A percentile compares a stretch with the other conserved stretches of the same genome.
phyloP scores from a whole-genome alignment of 305 asterid genomes.

The Fraxinus greggii region DNA sequence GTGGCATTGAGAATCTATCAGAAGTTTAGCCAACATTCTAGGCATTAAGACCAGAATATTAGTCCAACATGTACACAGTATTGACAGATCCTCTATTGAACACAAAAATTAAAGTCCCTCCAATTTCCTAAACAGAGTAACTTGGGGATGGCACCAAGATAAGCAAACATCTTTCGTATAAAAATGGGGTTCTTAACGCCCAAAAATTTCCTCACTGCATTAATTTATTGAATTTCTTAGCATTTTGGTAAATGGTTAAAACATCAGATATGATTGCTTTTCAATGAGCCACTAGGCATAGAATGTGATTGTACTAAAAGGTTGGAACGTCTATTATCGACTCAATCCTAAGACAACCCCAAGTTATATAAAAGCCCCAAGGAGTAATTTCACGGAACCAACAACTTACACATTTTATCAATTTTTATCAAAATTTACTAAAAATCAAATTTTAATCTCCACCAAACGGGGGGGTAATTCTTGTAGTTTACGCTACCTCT shows the following conservation, averaged over 20 bases:
- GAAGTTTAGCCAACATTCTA: neutral
- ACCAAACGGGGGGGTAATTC: neutral
- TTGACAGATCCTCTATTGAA: neutral
- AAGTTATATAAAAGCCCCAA: neutral
- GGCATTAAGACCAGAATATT: neutral
- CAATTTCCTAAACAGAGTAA: neutral
- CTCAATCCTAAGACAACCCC: neutral
- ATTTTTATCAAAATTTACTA: too few species aligned
- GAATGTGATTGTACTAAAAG: neutral
- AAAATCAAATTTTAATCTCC: too few species aligned
- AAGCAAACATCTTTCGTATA: neutral
- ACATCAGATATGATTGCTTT: neutral
- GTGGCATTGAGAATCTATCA: slow-evolving; percentile 3
- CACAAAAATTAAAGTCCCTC: neutral
- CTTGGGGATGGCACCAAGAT: neutral
- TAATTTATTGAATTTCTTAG: neutral
- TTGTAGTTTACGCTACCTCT: slow-evolving; percentile 51
- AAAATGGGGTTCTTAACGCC: neutral
- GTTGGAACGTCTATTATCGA: neutral
- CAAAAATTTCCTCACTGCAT: neutral
- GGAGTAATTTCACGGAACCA: neutral
- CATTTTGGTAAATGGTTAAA: neutral
- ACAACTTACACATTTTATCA: too few species aligned
- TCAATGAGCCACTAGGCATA: neutral
- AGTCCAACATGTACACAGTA: neutral